Evolutionary conservation across 768 basidiomycete species (phyloP), one percentile per base, ranked within the genome.

Genomic region (Leccinum subtestaceum): DNA sequence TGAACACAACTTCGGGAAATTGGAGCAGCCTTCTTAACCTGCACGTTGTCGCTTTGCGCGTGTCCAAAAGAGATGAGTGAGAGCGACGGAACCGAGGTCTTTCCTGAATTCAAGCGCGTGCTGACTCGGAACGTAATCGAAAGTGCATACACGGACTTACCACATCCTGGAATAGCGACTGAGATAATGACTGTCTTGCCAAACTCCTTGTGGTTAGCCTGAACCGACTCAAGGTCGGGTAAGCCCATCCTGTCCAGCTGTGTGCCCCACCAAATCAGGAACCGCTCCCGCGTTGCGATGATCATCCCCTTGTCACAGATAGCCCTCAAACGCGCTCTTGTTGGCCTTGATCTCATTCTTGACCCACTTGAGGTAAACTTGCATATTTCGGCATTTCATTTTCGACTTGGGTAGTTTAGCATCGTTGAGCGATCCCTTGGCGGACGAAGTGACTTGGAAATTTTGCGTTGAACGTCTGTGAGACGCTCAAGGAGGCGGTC

Each of bases 331-430:
- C 59, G 80, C 23, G 8, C 55, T 62, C 2, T 78, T 79, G 67
- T 95, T 78, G n/a, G 69, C 72, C 67, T 78, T 73, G 61, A 98
- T 93, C 78, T 93, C 89, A 5, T 78, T 74, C 58, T 84, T 86
- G 21, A 90, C 89, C 95, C 96, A 98, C 46, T 83, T 75, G 19
- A 88, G 83, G 68, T 98, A 99, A 49, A 84, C 67, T 56, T 78
- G 77, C 15, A 92, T 93, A 77, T 98, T 94, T 9, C 83, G 75
- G 56, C 93, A 79, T 64, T 82, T 83, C 77, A 94, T 76, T 77
- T 87, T 91, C 47, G 78, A 74, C 69, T 84, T 84, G 2, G 88
- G 81, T 9, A 92, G 71, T 45, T 74, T 74, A 6, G 68, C 71
- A 1, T 74, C 67, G 15, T 60, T 72, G 53, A 65, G 67, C 43